These are phyloP conservation scores for Lentinula sp. DNA, from an alignment of 768 basidiomycete species.

Conservation along the genomic window DNA sequence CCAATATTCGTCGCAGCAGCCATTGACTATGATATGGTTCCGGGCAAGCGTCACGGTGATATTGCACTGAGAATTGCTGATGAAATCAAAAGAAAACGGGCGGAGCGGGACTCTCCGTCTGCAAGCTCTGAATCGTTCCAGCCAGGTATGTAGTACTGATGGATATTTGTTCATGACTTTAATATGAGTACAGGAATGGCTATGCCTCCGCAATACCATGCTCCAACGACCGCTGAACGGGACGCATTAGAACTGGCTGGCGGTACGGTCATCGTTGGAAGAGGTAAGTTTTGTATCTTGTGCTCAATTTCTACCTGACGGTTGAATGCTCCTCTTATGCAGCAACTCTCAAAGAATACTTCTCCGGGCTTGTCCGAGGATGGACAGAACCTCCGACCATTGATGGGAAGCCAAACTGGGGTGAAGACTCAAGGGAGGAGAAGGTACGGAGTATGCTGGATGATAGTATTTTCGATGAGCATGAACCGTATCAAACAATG, in stretches of 20 bases:
- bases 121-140: not conserved
- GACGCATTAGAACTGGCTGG: slow-evolving; percentile 66
- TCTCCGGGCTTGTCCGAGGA: slow-evolving; percentile 79
- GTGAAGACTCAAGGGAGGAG: slow-evolving; percentile 68
- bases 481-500: slow-evolving; percentile 20
- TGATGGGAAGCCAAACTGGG: slow-evolving; percentile 23
- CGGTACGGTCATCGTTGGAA: slow-evolving; percentile 80
- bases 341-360: slow-evolving; percentile 90
- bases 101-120: slow-evolving; percentile 22
- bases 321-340: not conserved
- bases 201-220: slow-evolving; percentile 40
- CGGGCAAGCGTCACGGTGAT: slow-evolving; percentile 81
- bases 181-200: slow-evolving; percentile 20
- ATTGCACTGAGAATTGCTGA: slow-evolving; percentile 72
- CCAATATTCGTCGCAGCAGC: slow-evolving; percentile 93
- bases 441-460: slow-evolving; percentile 59
- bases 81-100: slow-evolving; percentile 60
- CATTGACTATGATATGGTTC: slow-evolving; percentile 82
- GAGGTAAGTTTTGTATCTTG: slow-evolving; percentile 19
- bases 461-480: slow-evolving; percentile 78
- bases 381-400: slow-evolving; percentile 52
- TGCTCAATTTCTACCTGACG: not conserved
- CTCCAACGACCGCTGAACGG: slow-evolving; percentile 41
- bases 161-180: not conserved
- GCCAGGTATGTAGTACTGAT: not conserved